A percentile compares a stretch with the other conserved stretches of the same genome.
These are phyloP conservation scores for Verticillium nubilum DNA, from an alignment of 2,329 filamentous ascomycete species.

Conservation along the genomic window DNA sequence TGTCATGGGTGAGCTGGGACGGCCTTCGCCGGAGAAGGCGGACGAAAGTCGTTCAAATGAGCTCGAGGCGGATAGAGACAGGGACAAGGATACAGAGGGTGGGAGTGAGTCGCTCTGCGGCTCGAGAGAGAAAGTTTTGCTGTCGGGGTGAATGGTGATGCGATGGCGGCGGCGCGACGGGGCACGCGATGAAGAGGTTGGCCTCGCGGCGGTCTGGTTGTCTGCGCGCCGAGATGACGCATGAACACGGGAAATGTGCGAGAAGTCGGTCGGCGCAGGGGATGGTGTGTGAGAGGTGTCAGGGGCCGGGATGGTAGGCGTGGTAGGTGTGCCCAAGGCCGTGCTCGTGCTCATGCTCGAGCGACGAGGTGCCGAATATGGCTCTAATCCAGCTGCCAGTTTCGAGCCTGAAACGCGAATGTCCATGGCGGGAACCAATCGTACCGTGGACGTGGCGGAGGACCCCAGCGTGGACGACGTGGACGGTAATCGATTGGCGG, in stretches of 20 bases:
- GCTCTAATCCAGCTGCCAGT: conserved; percentile 15
- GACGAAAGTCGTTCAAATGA: conserved; percentile 45
- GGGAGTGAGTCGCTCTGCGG: conserved; percentile 17
- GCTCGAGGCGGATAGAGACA: conserved; percentile 40
- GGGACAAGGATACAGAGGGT: conserved; percentile 29
- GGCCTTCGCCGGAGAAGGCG: conserved; percentile 41
- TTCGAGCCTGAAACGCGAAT: conserved; percentile 41
- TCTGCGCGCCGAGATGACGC: conserved; percentile 20
- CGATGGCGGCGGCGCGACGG: conserved; percentile 35
- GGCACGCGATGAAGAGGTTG: conserved; percentile 20
- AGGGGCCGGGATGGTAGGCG: conserved; percentile 29
- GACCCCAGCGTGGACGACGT: background rate
- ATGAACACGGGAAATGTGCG: conserved; percentile 31
- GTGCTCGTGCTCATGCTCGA: conserved; percentile 21
- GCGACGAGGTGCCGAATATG: background rate
- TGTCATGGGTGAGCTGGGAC: conserved; percentile 42
- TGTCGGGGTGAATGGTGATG: conserved; percentile 47
- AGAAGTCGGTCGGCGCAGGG: conserved; percentile 15
- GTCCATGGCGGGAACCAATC: conserved; percentile 30
- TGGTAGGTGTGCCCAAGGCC: conserved; percentile 20
- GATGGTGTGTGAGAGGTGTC: conserved; percentile 28
- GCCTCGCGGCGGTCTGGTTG: conserved; percentile 5
- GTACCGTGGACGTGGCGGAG: conserved; percentile 10
- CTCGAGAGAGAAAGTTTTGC: conserved; percentile 51
- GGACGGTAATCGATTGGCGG: background rate